Evolutionary conservation across 2,329 filamentous ascomycete genomes (phyloP).

Genomic region (Plenodomus lindquistii): DNA sequence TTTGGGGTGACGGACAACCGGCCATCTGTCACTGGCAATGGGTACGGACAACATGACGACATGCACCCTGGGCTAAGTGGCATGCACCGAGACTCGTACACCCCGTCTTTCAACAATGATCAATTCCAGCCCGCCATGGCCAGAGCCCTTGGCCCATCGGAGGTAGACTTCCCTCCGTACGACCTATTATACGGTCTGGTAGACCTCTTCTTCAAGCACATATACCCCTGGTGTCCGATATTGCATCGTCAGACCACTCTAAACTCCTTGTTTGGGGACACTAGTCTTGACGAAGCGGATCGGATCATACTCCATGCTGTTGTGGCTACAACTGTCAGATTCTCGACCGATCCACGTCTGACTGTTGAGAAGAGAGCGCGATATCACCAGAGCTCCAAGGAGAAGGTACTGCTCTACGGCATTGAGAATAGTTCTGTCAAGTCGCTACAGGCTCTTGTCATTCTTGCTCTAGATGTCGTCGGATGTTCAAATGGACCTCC

Average conservation of each 20-base stretch:
- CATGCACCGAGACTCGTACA: constrained; percentile 36
- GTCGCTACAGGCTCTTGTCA: constrained; percentile 82
- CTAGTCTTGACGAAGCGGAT: constrained; percentile 76
- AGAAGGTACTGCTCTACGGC: constrained; percentile 83
- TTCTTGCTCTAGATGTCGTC: constrained; percentile 81
- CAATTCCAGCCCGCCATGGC: constrained; percentile 35
- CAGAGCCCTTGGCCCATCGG: constrained; percentile 29
- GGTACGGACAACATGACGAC: constrained; percentile 33
- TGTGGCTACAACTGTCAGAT: constrained; percentile 83
- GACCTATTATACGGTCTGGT: constrained; percentile 64
- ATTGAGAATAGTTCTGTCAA: constrained; percentile 90
- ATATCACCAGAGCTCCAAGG: constrained; percentile 81
- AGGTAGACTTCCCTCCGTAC: constrained; percentile 60
- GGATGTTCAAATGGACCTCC: constrained; percentile 88
- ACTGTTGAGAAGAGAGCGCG: constrained; percentile 72
- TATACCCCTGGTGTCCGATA: constrained; percentile 78
- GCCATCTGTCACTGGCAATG: constrained; percentile 31
- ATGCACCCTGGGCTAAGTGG: constrained; percentile 24
- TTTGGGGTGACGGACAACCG: constrained; percentile 42
- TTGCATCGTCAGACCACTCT: constrained; percentile 82
- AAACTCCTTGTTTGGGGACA: constrained; percentile 75
- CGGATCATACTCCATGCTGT: constrained; percentile 84
- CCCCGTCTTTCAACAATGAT: constrained; percentile 30
- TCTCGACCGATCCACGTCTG: constrained; percentile 75
- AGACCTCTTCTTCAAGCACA: constrained; percentile 66